phyloP scores from a whole-genome alignment of 2,329 filamentous ascomycete species.

The Pseudogymnoascus sp. region DNA sequence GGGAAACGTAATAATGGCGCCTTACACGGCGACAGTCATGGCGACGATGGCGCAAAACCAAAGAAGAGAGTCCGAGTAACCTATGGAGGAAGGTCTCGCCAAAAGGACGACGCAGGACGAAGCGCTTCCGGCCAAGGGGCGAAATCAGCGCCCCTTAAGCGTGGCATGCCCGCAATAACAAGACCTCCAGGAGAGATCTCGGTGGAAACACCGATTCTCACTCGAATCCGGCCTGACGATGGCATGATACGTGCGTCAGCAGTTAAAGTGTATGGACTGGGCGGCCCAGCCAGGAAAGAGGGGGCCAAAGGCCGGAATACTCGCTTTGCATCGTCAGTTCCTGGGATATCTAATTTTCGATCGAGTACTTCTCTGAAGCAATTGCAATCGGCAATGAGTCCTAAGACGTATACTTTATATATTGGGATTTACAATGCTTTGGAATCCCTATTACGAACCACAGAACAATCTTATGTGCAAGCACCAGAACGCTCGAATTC shows the following conservation, averaged over 20 bases:
- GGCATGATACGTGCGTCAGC: background rate
- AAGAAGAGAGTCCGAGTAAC: conserved; percentile 2
- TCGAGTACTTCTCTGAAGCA: background rate
- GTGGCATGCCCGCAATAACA: background rate
- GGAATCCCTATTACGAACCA: conserved; percentile 38
- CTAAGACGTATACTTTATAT: conserved; percentile 31
- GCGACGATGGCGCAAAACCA: background rate
- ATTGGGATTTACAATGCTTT: conserved; percentile 41
- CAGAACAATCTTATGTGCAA: background rate
- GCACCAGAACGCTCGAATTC: conserved; percentile 24
- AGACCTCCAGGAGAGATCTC: conserved; percentile 25
- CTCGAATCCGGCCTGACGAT: conserved; percentile 15
- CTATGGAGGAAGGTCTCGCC: background rate
- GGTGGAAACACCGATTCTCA: conserved; percentile 28
- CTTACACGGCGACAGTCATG: background rate
- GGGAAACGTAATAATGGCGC: background rate
- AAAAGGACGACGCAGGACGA: background rate
- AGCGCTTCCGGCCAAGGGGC: background rate
- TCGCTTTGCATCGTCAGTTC: background rate
- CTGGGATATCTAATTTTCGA: background rate
- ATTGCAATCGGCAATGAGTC: background rate
- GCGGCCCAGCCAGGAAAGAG: background rate
- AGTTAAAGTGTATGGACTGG: background rate
- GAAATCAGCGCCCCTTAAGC: background rate
- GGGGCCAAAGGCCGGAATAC: background rate